Evolutionary conservation across 805 yeast species (phyloP), one percentile per base, ranked within the genome.

Genomic region (Ogataea ramenticola): DNA sequence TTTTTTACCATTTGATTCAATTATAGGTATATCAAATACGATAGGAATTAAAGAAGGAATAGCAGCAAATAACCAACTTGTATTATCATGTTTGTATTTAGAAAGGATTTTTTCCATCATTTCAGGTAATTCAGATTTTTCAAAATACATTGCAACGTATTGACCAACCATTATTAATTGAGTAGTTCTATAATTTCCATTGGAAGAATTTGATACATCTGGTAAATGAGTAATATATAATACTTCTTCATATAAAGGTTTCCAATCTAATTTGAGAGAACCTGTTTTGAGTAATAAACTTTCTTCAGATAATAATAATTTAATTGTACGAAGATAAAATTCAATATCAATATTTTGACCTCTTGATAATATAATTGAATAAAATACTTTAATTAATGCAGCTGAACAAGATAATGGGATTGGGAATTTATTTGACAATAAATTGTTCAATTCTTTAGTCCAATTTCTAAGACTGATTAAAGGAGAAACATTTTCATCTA

Each of bases 381-480:
- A 89, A 57, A 77, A 90, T 1, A 86, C 85, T 44, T 70, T 68
- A 1, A 87, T 79, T 36, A 91, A 68, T 1, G 76, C 66, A 20
- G 79, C 70, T 43, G 89, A 73, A 39, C 81, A 62, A 1, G 69
- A 51, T 12, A 87, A 53, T 0, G 99, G 97, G 66, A 91, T 72
- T 42, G 83, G 84, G 54, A 84, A 79, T 53, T 86, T 86, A 79
- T 84, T 81, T 52, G 75, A 76, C 43, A 88, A 60, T 76, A 96
- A 83, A 35, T 83, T 81, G 41, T 78, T 74, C 49, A 91, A 70
- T 59, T 89, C 97, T 43, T 83, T 80, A 0, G 96, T 83, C 96
- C 96, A 90, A 46, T 83, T 86, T 43, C 82, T 74, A 8, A 88
- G 82, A 38, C 81, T 74, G 7, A 85, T 79, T 7, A 86, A 82